Percentiles rank a stretch among this genome's conserved stretches.
Conservation (phyloP, 179 eudicot species). For the Vitellaria paradoxa region DNA sequence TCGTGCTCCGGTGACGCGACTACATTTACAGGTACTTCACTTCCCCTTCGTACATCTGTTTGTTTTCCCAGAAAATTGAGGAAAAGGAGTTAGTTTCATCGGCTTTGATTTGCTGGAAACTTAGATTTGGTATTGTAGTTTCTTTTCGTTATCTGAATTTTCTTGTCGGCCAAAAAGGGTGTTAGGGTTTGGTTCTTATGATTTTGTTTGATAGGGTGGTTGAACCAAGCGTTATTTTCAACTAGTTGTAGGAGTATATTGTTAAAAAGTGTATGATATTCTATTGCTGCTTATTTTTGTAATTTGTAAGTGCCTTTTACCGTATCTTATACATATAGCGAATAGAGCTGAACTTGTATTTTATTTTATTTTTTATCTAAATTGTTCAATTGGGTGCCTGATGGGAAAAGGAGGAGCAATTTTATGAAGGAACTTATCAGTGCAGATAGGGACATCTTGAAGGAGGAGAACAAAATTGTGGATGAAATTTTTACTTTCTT, state of each 20-base stretch:
- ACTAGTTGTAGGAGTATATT: neutral
- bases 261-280: neutral
- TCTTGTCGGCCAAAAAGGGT: neutral
- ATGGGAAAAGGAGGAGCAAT: too few species aligned
- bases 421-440: too few species aligned
- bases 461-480: too few species aligned
- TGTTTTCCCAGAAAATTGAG: neutral
- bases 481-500: too few species aligned
- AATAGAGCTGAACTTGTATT: neutral
- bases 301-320: neutral
- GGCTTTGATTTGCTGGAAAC: neutral
- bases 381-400: too few species aligned
- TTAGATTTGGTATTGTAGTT: neutral
- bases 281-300: neutral
- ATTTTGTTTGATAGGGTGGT: neutral
- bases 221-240: neutral
- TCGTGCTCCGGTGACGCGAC: neutral
- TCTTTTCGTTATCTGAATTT: neutral
- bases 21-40: neutral
- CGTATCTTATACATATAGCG: too few species aligned
- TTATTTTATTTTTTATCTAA: too few species aligned
- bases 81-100: neutral
- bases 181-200: neutral
- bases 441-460: too few species aligned
- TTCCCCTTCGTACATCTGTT: neutral